Evolutionary conservation across 2,329 filamentous ascomycete species (phyloP), one percentile per base, ranked within the genome.

Genomic region (Diplodia intermedia): DNA sequence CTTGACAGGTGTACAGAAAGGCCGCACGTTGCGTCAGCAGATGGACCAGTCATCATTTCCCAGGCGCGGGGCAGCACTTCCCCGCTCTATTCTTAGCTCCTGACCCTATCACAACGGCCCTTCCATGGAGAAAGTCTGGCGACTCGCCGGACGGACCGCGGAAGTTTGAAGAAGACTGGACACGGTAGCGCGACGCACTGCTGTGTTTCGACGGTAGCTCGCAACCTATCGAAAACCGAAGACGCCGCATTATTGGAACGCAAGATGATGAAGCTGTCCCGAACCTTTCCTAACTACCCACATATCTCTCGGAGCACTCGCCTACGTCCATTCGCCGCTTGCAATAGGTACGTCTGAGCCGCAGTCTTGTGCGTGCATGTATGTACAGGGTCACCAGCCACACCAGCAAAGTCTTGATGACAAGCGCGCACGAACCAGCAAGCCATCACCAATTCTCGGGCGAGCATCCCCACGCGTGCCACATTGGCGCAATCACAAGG

Each of bases 401-500:
- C 47, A 50, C 7, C 57, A 50, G 40, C 57, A 50, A 43, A 26
- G 49, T 31, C 40, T 20, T 38, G 38, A 49, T 49, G 40, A 6
- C 26, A 4, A 4, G 26, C 26, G 18, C 26, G 57, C 57, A 40
- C 40, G n/a, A 29, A 43, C 60, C 60, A 63, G 38, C 15, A 52
- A 31, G 18, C 47, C 47, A 52, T 63, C 47, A 52, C 53, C 60
- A 63, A 63, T 63, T 52, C 26, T 63, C 60, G 47, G 18, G 60
- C 60, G 31, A 15, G 15, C 47, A 52, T 38, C 31, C 31, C 60
- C 60, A 63, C 60, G 60, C 60, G 60, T 63, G 60, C 60, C 60
- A 63, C 60, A 63, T 49, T 63, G 60, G 60, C 60, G 60, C 60
- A 63, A 63, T 63, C 60, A 53, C 43, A 47, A 33, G 18, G 43